Conservation (phyloP, 2,329 filamentous ascomycete genomes). For the Fusarium globosum region DNA sequence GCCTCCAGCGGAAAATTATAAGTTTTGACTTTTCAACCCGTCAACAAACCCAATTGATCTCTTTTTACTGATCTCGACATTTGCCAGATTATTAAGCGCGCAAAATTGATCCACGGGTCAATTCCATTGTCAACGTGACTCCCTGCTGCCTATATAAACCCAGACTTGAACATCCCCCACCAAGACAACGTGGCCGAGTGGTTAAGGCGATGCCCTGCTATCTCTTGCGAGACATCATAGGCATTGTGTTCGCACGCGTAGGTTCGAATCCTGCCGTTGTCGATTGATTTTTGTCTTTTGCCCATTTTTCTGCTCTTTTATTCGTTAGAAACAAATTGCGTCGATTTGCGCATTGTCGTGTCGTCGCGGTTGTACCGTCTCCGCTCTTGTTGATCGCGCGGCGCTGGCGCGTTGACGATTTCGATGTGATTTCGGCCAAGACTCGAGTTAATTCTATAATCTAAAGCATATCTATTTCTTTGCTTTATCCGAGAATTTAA, state of each 20-base stretch:
- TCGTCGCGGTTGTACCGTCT: background rate
- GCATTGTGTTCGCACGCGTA: conserved; percentile 35
- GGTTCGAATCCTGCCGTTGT: conserved; percentile 35
- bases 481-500: background rate
- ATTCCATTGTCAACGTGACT: fast-evolving
- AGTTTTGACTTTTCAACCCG: fast-evolving
- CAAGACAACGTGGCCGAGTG: conserved; percentile 32
- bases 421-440: fast-evolving
- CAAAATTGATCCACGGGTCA: fast-evolving
- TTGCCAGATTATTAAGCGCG: background rate
- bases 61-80: too few relatives aligned
- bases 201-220: conserved; percentile 35
- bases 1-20: fast-evolving
- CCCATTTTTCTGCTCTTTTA: background rate
- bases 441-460: background rate
- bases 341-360: background rate
- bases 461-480: background rate
- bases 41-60: fast-evolving
- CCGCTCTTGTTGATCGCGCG: fast-evolving
- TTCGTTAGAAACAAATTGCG: fast-evolving
- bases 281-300: background rate
- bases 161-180: fast-evolving
- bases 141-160: background rate
- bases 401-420: too few relatives aligned
- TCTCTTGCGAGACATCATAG: conserved; percentile 25